Evolutionary conservation across 2,329 filamentous ascomycete species (phyloP).

Genomic region (Apiospora marii): DNA sequence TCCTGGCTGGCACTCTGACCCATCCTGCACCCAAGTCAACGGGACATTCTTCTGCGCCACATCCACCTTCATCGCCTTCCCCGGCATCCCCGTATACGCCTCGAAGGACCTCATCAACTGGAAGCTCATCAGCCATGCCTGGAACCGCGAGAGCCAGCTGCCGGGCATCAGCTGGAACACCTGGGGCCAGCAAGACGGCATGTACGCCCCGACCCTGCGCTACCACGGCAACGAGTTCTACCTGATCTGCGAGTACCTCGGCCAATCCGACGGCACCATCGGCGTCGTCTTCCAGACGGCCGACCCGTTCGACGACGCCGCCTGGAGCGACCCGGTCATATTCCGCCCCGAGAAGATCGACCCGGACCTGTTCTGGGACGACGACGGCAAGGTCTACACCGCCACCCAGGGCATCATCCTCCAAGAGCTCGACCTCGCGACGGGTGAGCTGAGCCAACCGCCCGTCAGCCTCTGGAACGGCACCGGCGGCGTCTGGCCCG

Average conservation of each 20-base stretch:
- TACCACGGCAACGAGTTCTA: slow-evolving; percentile 42
- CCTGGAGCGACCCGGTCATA: slow-evolving; percentile 39
- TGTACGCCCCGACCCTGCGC: slow-evolving; percentile 44
- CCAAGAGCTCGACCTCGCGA: slow-evolving; percentile 26
- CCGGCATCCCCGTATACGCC: slow-evolving; percentile 54
- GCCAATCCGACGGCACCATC: slow-evolving; percentile 15
- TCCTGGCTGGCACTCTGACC: slow-evolving; percentile 44
- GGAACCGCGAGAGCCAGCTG: slow-evolving; percentile 46
- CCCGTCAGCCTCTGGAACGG: slow-evolving; percentile 41
- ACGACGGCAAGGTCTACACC: slow-evolving; percentile 35
- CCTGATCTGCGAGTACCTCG: slow-evolving; percentile 36
- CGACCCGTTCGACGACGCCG: slow-evolving; percentile 22
- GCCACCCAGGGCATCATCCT: slow-evolving; percentile 29
- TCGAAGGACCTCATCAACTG: slow-evolving; percentile 44
- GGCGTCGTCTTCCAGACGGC: slow-evolving; percentile 25
- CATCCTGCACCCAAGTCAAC: slow-evolving; percentile 39
- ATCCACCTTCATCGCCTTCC: slow-evolving; percentile 67
- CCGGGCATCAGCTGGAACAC: slow-evolving; percentile 41
- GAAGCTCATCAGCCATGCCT: slow-evolving; percentile 38
- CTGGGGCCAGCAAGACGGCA: slow-evolving; percentile 34
- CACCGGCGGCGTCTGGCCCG: slow-evolving; percentile 42
- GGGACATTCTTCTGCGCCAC: slow-evolving; percentile 52
- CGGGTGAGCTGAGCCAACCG: slow-evolving; percentile 26
- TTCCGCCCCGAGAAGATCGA: slow-evolving; percentile 31
- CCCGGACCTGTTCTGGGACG: slow-evolving; percentile 29